Percentiles rank a stretch among this genome's conserved stretches.
These are phyloP conservation scores for Limonium bicolor DNA, from an alignment of 148 eudicot genomes.

Conservation along the genomic window DNA sequence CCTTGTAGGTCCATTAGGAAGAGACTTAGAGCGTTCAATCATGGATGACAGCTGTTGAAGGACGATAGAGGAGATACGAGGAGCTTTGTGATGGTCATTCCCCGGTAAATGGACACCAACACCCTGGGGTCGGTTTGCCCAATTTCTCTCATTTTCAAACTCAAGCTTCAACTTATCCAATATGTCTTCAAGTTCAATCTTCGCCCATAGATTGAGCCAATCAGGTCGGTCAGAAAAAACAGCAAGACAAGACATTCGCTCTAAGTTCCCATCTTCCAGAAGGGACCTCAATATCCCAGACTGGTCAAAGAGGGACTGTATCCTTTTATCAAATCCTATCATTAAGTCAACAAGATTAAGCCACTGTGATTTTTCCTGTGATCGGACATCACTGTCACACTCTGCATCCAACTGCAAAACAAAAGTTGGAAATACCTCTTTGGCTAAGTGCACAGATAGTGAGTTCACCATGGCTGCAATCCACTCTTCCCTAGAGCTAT, in stretches of 20 bases:
- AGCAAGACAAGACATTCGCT: constrained; percentile 53
- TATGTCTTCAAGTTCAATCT: constrained; percentile 54
- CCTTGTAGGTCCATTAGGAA: constrained; percentile 49
- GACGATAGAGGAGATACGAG: constrained; percentile 39
- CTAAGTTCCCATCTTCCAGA: constrained; percentile 45
- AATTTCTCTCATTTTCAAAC: constrained; percentile 57
- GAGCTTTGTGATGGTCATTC: constrained; percentile 57
- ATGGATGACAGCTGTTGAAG: constrained; percentile 44
- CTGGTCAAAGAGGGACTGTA: constrained; percentile 42
- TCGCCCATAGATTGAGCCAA: constrained; percentile 89
- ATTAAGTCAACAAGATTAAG: constrained; percentile 80
- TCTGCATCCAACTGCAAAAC: constrained; percentile 49
- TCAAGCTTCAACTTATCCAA: constrained; percentile 44
- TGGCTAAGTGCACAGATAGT: constrained; percentile 67
- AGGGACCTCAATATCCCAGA: constrained; percentile 41
- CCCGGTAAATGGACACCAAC: constrained; percentile 32
- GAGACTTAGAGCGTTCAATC: constrained; percentile 64
- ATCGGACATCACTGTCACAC: constrained; percentile 20
- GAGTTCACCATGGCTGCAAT: constrained; percentile 74
- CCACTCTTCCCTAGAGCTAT: constrained; percentile 98
- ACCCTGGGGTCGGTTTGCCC: constrained; percentile 35
- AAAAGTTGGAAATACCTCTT: constrained; percentile 63
- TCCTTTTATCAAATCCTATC: constrained; percentile 74
- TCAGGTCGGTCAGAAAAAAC: constrained; percentile 93
- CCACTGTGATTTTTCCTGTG: constrained; percentile 55